Evolutionary conservation across 495 filamentous ascomycete genomes (phyloP).

Genomic region (Penicillium ochrochloron): DNA sequence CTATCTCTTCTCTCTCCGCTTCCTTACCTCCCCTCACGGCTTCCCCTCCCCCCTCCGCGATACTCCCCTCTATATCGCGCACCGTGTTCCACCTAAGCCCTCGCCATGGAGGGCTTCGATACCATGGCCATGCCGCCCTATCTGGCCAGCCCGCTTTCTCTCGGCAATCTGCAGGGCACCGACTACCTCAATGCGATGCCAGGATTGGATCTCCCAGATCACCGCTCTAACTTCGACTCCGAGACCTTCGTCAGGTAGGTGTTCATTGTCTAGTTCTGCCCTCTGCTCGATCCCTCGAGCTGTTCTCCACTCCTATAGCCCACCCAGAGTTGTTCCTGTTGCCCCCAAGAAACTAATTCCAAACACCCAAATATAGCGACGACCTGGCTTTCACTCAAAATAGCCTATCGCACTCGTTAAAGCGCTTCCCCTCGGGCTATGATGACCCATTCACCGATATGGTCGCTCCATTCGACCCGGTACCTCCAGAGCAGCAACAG

Average conservation of each 20-base stretch:
- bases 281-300: background rate
- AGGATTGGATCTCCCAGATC: conserved; percentile 59
- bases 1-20: conserved; percentile 21
- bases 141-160: conserved; percentile 58
- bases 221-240: conserved; percentile 60
- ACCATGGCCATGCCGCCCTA: conserved; percentile 65
- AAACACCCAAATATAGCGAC: conserved; percentile 36
- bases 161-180: conserved; percentile 54
- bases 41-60: conserved; percentile 12
- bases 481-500: conserved; percentile 42
- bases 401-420: conserved; percentile 39
- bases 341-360: background rate
- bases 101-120: conserved; percentile 67
- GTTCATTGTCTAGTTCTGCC: background rate
- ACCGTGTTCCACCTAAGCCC: conserved; percentile 18
- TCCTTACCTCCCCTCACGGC: conserved; percentile 13
- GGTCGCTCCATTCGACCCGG: conserved; percentile 57
- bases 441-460: conserved; percentile 69
- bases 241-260: conserved; percentile 64
- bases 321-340: background rate
- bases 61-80: conserved; percentile 9
- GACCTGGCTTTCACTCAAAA: conserved; percentile 47
- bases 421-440: conserved; percentile 58
- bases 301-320: background rate
- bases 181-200: conserved; percentile 60